Percentiles rank a stretch among this genome's conserved stretches.
Evolutionary conservation across 2,329 filamentous ascomycete genomes (phyloP).

Genomic region (Talaromyces sp.): DNA sequence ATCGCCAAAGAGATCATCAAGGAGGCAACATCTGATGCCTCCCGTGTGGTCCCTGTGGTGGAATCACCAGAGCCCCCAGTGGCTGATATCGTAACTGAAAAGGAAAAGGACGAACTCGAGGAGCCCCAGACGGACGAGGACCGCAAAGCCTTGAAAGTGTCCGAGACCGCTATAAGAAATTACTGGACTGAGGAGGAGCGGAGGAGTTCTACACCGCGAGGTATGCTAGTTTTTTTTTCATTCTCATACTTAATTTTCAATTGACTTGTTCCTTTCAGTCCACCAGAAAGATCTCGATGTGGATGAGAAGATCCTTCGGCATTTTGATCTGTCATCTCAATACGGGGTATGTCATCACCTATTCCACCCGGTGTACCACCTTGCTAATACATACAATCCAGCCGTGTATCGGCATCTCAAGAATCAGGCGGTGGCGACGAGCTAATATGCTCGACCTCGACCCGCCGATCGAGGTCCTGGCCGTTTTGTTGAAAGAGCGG

Average conservation of each 20-base stretch:
- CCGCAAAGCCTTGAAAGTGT: slow-evolving; percentile 57
- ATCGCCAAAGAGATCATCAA: slow-evolving; percentile 4
- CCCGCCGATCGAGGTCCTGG: slow-evolving; percentile 85
- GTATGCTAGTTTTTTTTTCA: background rate
- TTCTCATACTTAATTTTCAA: background rate
- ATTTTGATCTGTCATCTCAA: slow-evolving; percentile 88
- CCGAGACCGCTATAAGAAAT: slow-evolving; percentile 62
- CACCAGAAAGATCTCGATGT: slow-evolving; percentile 71
- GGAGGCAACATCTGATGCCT: slow-evolving; percentile 16
- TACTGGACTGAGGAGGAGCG: slow-evolving; percentile 76
- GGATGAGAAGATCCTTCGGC: slow-evolving; percentile 80
- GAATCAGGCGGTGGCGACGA: slow-evolving; percentile 81
- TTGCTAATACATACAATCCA: slow-evolving; percentile 31
- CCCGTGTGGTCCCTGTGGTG: slow-evolving; percentile 19
- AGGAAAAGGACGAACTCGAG: slow-evolving; percentile 42
- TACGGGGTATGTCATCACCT: slow-evolving; percentile 69
- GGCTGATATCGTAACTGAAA: slow-evolving; percentile 41
- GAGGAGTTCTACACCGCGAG: slow-evolving; percentile 59
- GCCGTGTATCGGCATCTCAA: slow-evolving; percentile 82
- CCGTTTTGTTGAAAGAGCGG: slow-evolving; percentile 68
- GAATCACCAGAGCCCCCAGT: slow-evolving; percentile 27
- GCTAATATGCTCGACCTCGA: slow-evolving; percentile 77
- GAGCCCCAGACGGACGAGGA: slow-evolving; percentile 32
- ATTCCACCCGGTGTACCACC: background rate
- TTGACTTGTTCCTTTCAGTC: slow-evolving; percentile 38